phyloP scores from a whole-genome alignment of 2,329 filamentous ascomycete genomes.

The Plenodomus lindquistii region DNA sequence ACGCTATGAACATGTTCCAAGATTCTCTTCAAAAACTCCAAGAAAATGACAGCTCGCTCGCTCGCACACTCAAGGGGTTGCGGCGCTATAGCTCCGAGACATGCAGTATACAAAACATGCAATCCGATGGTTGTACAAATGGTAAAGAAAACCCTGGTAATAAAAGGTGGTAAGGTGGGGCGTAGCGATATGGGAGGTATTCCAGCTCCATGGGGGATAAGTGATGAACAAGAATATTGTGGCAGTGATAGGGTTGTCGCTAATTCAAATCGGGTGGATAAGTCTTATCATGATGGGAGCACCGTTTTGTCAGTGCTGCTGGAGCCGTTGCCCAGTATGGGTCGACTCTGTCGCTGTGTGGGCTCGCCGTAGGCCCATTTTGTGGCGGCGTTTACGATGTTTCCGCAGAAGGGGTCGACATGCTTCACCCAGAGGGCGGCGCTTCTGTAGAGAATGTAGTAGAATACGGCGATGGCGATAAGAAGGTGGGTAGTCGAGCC shows the following conservation, averaged over 20 bases:
- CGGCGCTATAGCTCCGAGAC: background rate
- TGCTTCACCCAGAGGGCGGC: constrained; percentile 40
- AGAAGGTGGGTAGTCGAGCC: constrained; percentile 37
- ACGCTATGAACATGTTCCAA: no score
- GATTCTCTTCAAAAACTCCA: no score
- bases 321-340: constrained; percentile 25
- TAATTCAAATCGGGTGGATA: background rate
- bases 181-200: background rate
- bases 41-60: background rate
- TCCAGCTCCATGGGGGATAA: background rate
- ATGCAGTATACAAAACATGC: background rate
- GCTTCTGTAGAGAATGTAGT: constrained; percentile 40
- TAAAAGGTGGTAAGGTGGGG: background rate
- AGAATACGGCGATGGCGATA: constrained; percentile 40
- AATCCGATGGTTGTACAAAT: background rate
- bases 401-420: constrained; percentile 42
- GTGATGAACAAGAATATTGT: background rate
- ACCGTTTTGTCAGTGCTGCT: constrained; percentile 17
- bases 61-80: background rate
- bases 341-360: constrained; percentile 17
- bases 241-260: background rate
- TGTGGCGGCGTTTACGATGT: constrained; percentile 34
- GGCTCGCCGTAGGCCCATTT: constrained; percentile 40
- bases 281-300: constrained; percentile 22
- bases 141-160: background rate